Base-by-base conservation (phyloP, 768 basidiomycete species). In the Cyclocybe aegerita region DNA sequence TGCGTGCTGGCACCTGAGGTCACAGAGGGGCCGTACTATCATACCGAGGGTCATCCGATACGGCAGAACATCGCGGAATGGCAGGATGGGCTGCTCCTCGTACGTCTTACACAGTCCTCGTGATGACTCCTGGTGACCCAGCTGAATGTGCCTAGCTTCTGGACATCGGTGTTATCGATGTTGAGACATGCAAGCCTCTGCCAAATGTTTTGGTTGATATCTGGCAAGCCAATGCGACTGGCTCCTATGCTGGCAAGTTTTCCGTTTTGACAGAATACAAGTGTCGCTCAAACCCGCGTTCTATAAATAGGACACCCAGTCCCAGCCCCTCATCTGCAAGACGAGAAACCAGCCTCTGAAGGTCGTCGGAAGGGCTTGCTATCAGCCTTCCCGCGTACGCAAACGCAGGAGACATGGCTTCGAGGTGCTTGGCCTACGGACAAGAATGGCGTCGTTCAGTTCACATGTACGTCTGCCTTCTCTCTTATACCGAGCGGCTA, bases 181-280 rank as follows among this genome's bases (percentile, higher is more conserved):
- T 82, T 0, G 75, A 82, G 53, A 81, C 80, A 11, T 82, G 80
- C 64, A 64, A 74, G 51, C 79, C 80, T 4, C 66, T 80, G 0
- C 78, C 79, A 0, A 78, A 82, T 46, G 77, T 79, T 32, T 69
- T 82, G n/a, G 79, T 82, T 3, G 80, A 82, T 51, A 76, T 82
- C 38, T 82, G 80, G 80, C 77, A 79, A 54, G 78, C 79, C 3
- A 82, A 82, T 52, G 75, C 80, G 5, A 82, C 80, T 0, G 80
- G 80, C 0, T 67, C 67, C 46, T 82, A 82, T 50, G 74, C 79
- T n/a, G 78, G 77, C 72, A 40, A 10, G 63, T 47, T 8, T 50
- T 31, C 47, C 3, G 9, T 9, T 12, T 31, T 36, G 15, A 43
- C 38, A 14, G 31, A 45, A 48, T 15, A 30, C 16, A 33, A 6